Evolutionary conservation across 2,329 filamentous ascomycete species (phyloP), one percentile per base, ranked within the genome.

Genomic region (Thielaviopsis cerberus): DNA sequence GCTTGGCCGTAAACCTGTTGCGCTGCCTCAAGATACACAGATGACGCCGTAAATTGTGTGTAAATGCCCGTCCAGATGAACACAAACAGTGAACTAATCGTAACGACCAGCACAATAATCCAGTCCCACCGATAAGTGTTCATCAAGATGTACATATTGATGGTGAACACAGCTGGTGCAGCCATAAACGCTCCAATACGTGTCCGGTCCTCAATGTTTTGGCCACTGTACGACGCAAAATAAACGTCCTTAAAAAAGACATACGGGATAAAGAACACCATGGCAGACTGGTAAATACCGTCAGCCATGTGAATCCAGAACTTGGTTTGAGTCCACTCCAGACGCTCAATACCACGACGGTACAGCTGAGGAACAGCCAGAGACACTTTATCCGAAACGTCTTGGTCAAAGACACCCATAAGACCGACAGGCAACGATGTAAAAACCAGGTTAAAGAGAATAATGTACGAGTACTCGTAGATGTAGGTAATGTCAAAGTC

Each of bases 51-150:
- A 45, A 73, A 72, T 3, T 76, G 69, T 0, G 78, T 72, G 72
- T 94, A 98, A 41, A 94, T 78, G 27, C 89, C 92, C 5, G 92
- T 96, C 89, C 92, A 97, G 73, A 94, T 85, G 76, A 89, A 98
- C 66, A 97, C 81, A 65, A 96, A 80, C 27, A 97, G 69, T 62
- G 86, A 85, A 71, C 89, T 95, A 69, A 97, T 78, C 24, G 72
- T 71, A 55, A 94, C 85, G 62, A 96, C 84, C 60, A 95, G 74
- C 23, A 90, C 71, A 72, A 94, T 94, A 65, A 98, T 76, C 91
- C 91, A 98, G 69, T 98, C 92, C 92, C 92, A 98, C 61, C 91
- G 82, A 70, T 95, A 97, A 0, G 87, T 94, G 71, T 98, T 98
- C 73, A 97, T 82, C 63, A 98, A 75, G 64, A 98, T 88, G 73